Evolutionary conservation across 1,284 basidiomycete genomes (phyloP).

Genomic region (Tilletiopsis washingtonensis): DNA sequence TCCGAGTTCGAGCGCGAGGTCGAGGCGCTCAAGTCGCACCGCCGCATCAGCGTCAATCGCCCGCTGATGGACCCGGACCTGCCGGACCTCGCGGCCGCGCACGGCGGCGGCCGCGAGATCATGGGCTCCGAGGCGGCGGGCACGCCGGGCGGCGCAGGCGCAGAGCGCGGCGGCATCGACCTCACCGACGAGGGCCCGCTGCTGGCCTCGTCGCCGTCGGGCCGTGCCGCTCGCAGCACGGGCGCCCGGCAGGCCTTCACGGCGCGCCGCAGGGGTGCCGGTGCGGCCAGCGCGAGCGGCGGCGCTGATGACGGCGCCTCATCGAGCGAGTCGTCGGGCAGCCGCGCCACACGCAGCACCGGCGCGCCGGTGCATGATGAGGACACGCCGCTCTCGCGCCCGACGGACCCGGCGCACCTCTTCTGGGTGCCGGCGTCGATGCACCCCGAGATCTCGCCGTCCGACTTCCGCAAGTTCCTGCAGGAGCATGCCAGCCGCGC

Average conservation of each 20-base stretch:
- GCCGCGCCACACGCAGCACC: not conserved
- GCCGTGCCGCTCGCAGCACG: not conserved
- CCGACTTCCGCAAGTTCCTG: conserved; percentile 87
- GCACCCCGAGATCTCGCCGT: conserved; percentile 93
- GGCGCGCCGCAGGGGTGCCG: conserved; percentile 23
- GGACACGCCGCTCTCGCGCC: conserved; percentile 6
- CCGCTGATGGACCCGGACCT: conserved; percentile 44
- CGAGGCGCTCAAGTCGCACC: conserved; percentile 41
- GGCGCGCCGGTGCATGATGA: conserved; percentile 2
- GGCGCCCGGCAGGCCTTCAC: conserved; percentile 20
- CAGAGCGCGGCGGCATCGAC: conserved; percentile 16
- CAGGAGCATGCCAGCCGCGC: conserved; percentile 69
- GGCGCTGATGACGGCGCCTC: too few relatives aligned
- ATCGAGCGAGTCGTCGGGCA: conserved; percentile 4
- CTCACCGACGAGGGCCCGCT: conserved; percentile 29
- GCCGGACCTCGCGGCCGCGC: conserved; percentile 32
- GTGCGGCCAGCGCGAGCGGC: conserved; percentile 8
- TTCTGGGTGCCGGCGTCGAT: conserved; percentile 96
- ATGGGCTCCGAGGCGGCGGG: conserved; percentile 1
- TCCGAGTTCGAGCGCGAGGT: conserved; percentile 43
- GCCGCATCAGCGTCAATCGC: conserved; percentile 38
- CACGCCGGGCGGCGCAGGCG: not conserved
- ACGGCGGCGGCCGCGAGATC: conserved; percentile 25
- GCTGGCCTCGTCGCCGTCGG: conserved; percentile 10
- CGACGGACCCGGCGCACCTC: conserved; percentile 53